A percentile compares a stretch with the other conserved stretches of the same genome.
These are phyloP conservation scores for Syncephalastrum monosporum DNA, from an alignment of 371 early-diverging fungal genomes.

Conservation along the genomic window DNA sequence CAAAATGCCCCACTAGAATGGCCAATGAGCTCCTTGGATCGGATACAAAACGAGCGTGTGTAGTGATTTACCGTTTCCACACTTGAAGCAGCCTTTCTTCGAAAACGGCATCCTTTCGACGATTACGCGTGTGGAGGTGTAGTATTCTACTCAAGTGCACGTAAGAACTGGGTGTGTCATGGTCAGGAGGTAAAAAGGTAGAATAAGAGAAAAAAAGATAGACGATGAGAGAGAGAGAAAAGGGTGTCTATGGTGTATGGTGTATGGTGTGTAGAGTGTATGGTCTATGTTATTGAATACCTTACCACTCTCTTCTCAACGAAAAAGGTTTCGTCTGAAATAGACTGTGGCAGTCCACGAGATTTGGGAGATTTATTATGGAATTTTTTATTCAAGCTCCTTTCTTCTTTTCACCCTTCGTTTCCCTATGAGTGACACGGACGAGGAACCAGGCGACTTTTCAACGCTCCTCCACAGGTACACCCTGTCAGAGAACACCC, in stretches of 20 bases:
- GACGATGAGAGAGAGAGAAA: no score
- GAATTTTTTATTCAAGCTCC: no score
- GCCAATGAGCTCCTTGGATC: background rate
- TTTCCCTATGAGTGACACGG: slow-evolving; percentile 23
- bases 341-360: no score
- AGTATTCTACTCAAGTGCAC: background rate
- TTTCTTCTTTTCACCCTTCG: no score
- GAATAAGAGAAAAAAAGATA: slow-evolving; percentile 6
- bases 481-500: background rate
- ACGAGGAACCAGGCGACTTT: slow-evolving; percentile 25
- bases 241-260: background rate
- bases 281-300: no score
- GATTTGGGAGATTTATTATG: no score
- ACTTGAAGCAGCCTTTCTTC: slow-evolving; percentile 54
- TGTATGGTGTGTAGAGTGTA: no score
- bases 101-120: slow-evolving; percentile 33
- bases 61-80: slow-evolving; percentile 46
- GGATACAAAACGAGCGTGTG: background rate
- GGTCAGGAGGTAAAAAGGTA: background rate
- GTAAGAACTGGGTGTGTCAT: background rate
- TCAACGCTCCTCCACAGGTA: slow-evolving; percentile 12
- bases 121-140: background rate
- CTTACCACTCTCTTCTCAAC: no score
- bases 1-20: slow-evolving; percentile 47
- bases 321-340: no score